Evolutionary conservation across 768 basidiomycete species (phyloP).

Genomic region (Sarcomyxa edulis): DNA sequence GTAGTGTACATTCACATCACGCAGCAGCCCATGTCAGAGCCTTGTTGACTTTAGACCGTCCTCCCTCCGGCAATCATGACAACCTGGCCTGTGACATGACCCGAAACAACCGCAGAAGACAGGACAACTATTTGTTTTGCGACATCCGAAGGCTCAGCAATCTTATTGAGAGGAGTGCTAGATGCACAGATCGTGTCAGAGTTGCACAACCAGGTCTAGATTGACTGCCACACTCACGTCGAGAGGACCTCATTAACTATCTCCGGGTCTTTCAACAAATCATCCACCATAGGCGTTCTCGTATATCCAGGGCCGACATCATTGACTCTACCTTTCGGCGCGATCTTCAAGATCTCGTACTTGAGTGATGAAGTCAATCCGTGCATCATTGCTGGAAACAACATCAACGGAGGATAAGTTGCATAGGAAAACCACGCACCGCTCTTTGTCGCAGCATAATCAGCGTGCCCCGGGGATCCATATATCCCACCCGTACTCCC

Average conservation of each 20-base stretch:
- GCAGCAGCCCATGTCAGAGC: too few relatives aligned
- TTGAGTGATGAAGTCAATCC: slow-evolving; percentile 64
- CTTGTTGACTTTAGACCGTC: too few relatives aligned
- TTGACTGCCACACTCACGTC: slow-evolving; percentile 54
- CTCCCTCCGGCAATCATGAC: slow-evolving; percentile 74
- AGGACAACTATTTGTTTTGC: slow-evolving; percentile 61
- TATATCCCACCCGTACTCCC: slow-evolving; percentile 72
- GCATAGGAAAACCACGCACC: slow-evolving; percentile 30
- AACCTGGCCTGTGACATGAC: slow-evolving; percentile 67
- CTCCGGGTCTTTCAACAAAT: slow-evolving; percentile 47
- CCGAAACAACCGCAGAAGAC: slow-evolving; percentile 56
- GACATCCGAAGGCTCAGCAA: slow-evolving; percentile 57
- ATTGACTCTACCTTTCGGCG: slow-evolving; percentile 67
- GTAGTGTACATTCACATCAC: too few relatives aligned
- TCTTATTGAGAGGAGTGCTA: slow-evolving; percentile 67
- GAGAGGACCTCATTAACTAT: slow-evolving; percentile 57
- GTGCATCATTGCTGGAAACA: slow-evolving; percentile 58
- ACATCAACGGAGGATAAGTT: neutral
- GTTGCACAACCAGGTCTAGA: neutral
- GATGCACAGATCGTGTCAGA: neutral
- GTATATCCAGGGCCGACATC: slow-evolving; percentile 67
- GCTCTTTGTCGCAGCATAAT: slow-evolving; percentile 66
- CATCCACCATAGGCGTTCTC: slow-evolving; percentile 57
- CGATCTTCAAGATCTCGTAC: slow-evolving; percentile 77
- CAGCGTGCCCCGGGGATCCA: slow-evolving; percentile 63